Conservation (phyloP, 371 early-diverging fungal species). For the Circinella umbellata region DNA sequence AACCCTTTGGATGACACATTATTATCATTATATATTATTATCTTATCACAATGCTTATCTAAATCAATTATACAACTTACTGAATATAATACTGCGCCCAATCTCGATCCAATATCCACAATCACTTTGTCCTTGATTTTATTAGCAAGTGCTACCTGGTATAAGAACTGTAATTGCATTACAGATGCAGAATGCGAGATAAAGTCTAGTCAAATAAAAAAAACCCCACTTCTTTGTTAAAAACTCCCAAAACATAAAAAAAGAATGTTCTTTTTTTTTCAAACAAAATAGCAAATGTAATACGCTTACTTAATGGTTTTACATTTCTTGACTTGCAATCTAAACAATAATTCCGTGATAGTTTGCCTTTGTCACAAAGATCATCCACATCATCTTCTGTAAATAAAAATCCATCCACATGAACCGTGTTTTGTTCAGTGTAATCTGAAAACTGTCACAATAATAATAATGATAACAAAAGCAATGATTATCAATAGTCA, state of each 20-base stretch:
- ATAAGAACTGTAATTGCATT: slow-evolving; percentile 64
- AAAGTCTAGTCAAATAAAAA: slow-evolving; percentile 43
- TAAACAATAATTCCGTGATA: slow-evolving; percentile 67
- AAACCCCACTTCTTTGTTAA: background rate
- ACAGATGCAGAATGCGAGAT: slow-evolving; percentile 71
- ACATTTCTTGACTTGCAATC: slow-evolving; percentile 63
- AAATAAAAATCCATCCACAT: slow-evolving; percentile 70
- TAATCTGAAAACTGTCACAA: slow-evolving; percentile 53
- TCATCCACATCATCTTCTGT: slow-evolving; percentile 72
- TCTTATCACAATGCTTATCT: background rate
- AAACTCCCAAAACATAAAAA: too few relatives aligned
- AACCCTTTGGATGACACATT: slow-evolving; percentile 39
- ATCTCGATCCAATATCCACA: slow-evolving; percentile 69
- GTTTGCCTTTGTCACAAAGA: slow-evolving; percentile 62
- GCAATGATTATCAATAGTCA: background rate
- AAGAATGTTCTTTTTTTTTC: too few relatives aligned
- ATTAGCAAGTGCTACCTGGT: slow-evolving; percentile 58
- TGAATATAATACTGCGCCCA: slow-evolving; percentile 68
- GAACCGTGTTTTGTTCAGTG: slow-evolving; percentile 61
- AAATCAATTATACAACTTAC: slow-evolving; percentile 32
- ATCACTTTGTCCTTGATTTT: slow-evolving; percentile 56
- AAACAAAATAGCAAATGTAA: background rate
- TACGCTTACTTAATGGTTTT: slow-evolving; percentile 47
- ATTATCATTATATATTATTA: background rate
- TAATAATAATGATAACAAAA: background rate